Conservation (phyloP, 495 filamentous ascomycete species). For the Penicillium lagena region DNA sequence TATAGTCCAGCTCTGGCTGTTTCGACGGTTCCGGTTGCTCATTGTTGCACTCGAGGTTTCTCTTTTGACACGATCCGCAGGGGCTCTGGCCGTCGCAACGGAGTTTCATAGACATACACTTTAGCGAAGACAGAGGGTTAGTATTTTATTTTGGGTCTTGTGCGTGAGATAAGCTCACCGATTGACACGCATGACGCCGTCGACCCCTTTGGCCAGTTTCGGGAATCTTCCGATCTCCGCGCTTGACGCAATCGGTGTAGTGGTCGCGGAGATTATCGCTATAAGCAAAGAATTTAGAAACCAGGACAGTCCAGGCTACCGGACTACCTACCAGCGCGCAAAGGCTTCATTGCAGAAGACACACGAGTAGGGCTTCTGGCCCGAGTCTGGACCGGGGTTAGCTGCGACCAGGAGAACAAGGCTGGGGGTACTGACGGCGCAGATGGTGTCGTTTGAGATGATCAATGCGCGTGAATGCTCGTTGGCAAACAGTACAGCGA, state of each 20-base stretch:
- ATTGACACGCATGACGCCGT: constrained; percentile 42
- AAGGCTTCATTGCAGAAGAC: constrained; percentile 38
- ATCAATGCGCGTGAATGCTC: constrained; percentile 43
- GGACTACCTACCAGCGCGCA: constrained; percentile 34
- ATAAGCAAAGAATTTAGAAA: not conserved
- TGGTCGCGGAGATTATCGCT: constrained; percentile 44
- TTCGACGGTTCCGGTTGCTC: constrained; percentile 13
- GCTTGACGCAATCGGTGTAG: constrained; percentile 34
- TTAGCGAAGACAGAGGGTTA: not conserved
- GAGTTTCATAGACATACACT: constrained; percentile 49
- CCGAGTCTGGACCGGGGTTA: constrained; percentile 32
- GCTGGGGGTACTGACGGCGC: constrained; percentile 31
- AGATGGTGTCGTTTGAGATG: constrained; percentile 43
- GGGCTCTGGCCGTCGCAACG: constrained; percentile 43
- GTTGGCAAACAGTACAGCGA: constrained; percentile 40
- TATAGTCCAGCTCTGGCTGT: constrained; percentile 9
- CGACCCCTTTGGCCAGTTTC: constrained; percentile 41
- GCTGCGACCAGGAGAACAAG: constrained; percentile 3
- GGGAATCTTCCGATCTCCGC: constrained; percentile 36
- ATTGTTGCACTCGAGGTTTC: constrained; percentile 38
- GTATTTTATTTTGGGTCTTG: too few relatives aligned
- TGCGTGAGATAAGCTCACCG: constrained; percentile 14
- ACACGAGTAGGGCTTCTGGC: constrained; percentile 40
- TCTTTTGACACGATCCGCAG: constrained; percentile 41
- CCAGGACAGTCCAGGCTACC: not conserved